Evolutionary conservation across 305 asterid genomes (phyloP), one percentile per base, ranked within the genome.

Genomic region (Vinca major): DNA sequence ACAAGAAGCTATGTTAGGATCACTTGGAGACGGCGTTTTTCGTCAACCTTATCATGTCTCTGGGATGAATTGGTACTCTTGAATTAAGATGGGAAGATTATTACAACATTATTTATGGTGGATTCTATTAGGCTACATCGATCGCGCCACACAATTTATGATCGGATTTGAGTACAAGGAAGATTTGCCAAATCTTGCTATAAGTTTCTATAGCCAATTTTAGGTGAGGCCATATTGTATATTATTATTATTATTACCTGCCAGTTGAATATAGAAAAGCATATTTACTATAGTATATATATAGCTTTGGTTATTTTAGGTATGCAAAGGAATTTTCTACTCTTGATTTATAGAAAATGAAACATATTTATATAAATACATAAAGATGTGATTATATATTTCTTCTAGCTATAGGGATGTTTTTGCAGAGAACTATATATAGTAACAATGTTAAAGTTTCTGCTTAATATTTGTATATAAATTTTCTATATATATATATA

Each of bases 41-140:
- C 83, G 90, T 62, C 95, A 85, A 44, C 74, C 79, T 8, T 84
- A 80, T 75, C 88, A 86, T 64, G 86, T 81, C 16, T 64, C 88
- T 0, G 84, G 86, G 33, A 77, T 89, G 78, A 89, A 87, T 74
- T 91, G 97, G 96, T 91, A 86, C 76, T 69, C 85, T 4, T 91
- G 65, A 63, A 47, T 26, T 39, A 36, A 9, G 26, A 14, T 21
- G 8, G 56, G 53, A 7, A 41, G 1, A 41, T 60, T 51, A 56
- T 54, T 56, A 26, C 14, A 54, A 13, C n/a, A 7, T 41, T 41
- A 41, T 41, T 41, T 41, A 41, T 41, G 5, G 5, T 41, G 1
- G 45, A 26, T 26, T 26, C 33, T 26, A 26, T 26, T 26, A 0
- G 33, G 33, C 33, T 26, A 26, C 33, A 26, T 26, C 33, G 33